These are phyloP conservation scores for Cytospora piceicola DNA, from an alignment of 2,329 filamentous ascomycete species.

Conservation along the genomic window DNA sequence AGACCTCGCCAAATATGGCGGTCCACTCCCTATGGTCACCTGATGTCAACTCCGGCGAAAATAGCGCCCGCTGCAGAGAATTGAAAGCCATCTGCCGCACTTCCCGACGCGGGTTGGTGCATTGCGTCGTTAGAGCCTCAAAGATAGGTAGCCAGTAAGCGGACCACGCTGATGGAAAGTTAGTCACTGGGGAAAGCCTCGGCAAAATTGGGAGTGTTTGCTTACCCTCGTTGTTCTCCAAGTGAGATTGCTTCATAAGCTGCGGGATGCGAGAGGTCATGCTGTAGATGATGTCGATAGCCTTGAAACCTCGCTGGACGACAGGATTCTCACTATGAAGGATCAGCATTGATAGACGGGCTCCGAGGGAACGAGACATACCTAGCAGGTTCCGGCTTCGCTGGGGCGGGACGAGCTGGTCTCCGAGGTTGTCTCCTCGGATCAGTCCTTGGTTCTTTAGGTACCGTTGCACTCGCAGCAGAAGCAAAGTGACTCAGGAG, in stretches of 20 bases:
- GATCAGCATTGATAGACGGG: slow-evolving; percentile 30
- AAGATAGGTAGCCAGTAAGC: slow-evolving; percentile 98
- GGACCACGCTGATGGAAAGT: slow-evolving; percentile 73
- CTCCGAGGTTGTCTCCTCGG: slow-evolving; percentile 42
- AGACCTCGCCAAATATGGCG: slow-evolving; percentile 88
- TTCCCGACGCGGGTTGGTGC: slow-evolving; percentile 91
- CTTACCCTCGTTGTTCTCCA: slow-evolving; percentile 81
- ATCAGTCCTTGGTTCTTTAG: slow-evolving; percentile 71
- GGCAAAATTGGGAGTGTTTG: background rate
- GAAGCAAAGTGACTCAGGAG: slow-evolving; percentile 90
- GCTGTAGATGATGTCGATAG: slow-evolving; percentile 79
- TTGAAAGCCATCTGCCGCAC: slow-evolving; percentile 88
- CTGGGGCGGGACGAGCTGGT: slow-evolving; percentile 38
- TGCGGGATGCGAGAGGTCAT: slow-evolving; percentile 81
- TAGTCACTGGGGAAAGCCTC: slow-evolving; percentile 30
- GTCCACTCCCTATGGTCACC: slow-evolving; percentile 89
- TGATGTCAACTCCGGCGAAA: slow-evolving; percentile 83
- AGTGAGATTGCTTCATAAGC: slow-evolving; percentile 89
- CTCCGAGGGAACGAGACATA: slow-evolving; percentile 42
- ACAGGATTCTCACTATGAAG: slow-evolving; percentile 68
- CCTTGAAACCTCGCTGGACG: slow-evolving; percentile 77
- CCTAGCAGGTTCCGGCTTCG: slow-evolving; percentile 61
- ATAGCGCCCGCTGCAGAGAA: slow-evolving; percentile 80
- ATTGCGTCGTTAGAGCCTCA: slow-evolving; percentile 83
- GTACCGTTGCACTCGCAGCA: slow-evolving; percentile 73